Percentiles rank a stretch among this genome's conserved stretches.
Evolutionary conservation across 345 rosid genomes (phyloP).

Genomic region (Hibiscus syriacus): DNA sequence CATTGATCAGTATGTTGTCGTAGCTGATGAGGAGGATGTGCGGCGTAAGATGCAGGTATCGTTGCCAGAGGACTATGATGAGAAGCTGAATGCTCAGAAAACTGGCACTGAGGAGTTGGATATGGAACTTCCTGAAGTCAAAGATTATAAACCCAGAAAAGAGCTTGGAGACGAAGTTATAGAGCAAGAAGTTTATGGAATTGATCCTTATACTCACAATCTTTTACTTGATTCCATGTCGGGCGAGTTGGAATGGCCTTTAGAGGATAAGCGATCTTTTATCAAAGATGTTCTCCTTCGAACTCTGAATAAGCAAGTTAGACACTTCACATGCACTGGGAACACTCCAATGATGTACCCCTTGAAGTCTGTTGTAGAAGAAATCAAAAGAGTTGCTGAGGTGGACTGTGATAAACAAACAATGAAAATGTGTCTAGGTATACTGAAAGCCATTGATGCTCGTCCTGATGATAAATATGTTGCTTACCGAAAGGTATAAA

Average conservation of each 20-base stretch:
- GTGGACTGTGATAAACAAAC: constrained; percentile 60
- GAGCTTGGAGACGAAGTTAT: constrained; percentile 80
- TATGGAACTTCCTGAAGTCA: constrained; percentile 99
- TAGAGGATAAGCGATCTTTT: constrained; percentile 68
- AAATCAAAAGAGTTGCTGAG: constrained; percentile 59
- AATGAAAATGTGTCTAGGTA: constrained; percentile 66
- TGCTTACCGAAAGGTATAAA: constrained; percentile 85
- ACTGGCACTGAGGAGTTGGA: constrained; percentile 89
- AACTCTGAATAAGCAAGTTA: constrained; percentile 74
- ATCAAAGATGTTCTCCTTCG: constrained; percentile 82
- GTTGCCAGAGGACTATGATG: constrained; percentile 92
- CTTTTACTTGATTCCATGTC: constrained; percentile 99
- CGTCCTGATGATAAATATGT: constrained; percentile 95
- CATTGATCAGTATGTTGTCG: constrained; percentile 69
- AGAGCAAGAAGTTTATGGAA: constrained; percentile 99
- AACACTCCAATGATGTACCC: constrained; percentile 88
- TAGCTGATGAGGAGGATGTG: constrained; percentile 90
- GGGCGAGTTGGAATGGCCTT: constrained; percentile 71
- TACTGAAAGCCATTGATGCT: constrained; percentile 74
- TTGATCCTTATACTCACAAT: constrained; percentile 96
- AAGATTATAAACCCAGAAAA: constrained; percentile 92
- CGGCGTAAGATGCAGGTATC: constrained; percentile 79
- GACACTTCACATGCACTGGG: constrained; percentile 79
- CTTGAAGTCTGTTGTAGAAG: constrained; percentile 77
- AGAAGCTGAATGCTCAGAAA: constrained; percentile 85